phyloP scores from a whole-genome alignment of 164 flowering plant species.

The Piper longum region DNA sequence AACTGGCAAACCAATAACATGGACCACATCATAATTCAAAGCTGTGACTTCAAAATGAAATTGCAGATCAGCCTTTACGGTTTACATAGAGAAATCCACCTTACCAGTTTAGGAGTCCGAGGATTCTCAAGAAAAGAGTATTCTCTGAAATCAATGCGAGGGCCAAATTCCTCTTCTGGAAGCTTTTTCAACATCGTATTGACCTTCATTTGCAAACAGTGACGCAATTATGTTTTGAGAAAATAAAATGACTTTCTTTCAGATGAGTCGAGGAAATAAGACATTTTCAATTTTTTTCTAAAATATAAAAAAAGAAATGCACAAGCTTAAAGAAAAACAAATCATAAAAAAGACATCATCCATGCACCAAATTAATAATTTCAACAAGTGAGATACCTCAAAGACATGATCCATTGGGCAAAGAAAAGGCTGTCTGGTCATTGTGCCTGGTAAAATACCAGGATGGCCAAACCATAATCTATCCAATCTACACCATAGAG shows the following conservation, averaged over 20 bases:
- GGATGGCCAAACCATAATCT: conserved; percentile 97
- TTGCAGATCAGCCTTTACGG: neutral
- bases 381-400: conserved; percentile 45
- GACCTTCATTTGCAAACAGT: conserved; percentile 33
- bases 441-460: conserved; percentile 61
- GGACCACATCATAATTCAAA: no score
- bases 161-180: conserved; percentile 66
- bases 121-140: conserved; percentile 84
- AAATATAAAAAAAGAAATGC: no score
- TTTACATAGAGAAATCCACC: neutral
- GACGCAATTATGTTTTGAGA: neutral
- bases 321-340: no score
- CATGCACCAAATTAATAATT: neutral
- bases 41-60: no score
- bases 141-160: conserved; percentile 57
- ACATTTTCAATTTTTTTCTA: neutral
- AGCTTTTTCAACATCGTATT: conserved; percentile 57
- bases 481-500: conserved; percentile 97
- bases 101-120: conserved; percentile 51
- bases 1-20: no score
- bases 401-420: conserved; percentile 98
- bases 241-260: neutral
- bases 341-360: no score
- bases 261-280: neutral
- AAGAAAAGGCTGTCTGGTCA: conserved; percentile 87